Evolutionary conservation across 2,329 filamentous ascomycete genomes (phyloP), one percentile per base, ranked within the genome.

Genomic region (Calonectria pauciramosa): DNA sequence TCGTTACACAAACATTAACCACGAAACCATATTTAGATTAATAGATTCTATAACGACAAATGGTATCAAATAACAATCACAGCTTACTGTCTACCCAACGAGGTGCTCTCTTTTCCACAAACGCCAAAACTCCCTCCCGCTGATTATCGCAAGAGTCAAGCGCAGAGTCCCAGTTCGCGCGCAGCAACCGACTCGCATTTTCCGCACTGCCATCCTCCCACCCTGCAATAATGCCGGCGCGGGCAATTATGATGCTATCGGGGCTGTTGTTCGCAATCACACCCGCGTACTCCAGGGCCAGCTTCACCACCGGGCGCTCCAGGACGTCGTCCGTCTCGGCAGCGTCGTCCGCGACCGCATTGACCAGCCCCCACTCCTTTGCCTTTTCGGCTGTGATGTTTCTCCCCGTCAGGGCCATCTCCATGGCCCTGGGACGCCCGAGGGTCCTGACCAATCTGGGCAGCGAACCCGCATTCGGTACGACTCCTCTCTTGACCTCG

Each of bases 401-500:
- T 54, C 90, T 86, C 1, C 93, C 93, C 2, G 90, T 90, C 16
- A 95, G 86, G 32, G 90, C 92, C 86, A 95, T 91, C 85, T 95
- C 93, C 75, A 90, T 90, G 0, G 93, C 93, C 52, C 93, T 86
- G 79, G 93, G 93, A 47, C 89, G 86, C 0, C 94, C 94, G n/a
- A 95, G 87, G 10, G 90, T 91, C 69, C 92, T 87, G 20, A 90
- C 88, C 23, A 96, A 86, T 20, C 94, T 88, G 41, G 94, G 93
- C 67, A 96, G 85, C 7, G 92, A 93, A 6, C 94, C 94, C 0
- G 93, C 94, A 1, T 94, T 87, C 34, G 94, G 92, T 4, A 93
- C 91, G 10, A 95, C 93, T 9, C 94, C 94, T 68, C 92, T 89
- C 75, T 90, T 91, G 2, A 93, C 93, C 84, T 96, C 94, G 0